A percentile compares a stretch with the other conserved stretches of the same genome.
Conservation (phyloP, 208 protist genomes). For the Herpetomonas muscarum region DNA sequence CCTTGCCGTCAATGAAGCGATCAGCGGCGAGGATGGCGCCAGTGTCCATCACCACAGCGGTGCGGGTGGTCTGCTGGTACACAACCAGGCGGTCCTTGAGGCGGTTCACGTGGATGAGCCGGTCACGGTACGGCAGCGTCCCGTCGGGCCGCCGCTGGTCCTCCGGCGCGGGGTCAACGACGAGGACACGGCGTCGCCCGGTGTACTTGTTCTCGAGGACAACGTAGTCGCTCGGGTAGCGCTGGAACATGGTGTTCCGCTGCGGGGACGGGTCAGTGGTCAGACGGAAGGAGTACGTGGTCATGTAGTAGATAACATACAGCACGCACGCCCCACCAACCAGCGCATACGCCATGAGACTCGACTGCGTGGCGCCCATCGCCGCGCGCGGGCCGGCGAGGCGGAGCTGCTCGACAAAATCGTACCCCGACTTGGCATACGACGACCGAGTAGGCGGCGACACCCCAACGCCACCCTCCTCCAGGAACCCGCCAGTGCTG, state of each 20-base stretch:
- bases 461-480: no score
- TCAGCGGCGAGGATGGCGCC: constrained; percentile 31
- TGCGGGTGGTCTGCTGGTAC: constrained; percentile 52
- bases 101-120: constrained; percentile 47
- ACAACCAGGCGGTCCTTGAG: constrained; percentile 55
- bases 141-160: not conserved
- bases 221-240: constrained; percentile 67
- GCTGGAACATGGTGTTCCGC: constrained; percentile 36
- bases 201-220: constrained; percentile 66
- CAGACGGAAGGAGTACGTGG: constrained; percentile 60
- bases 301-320: constrained; percentile 50
- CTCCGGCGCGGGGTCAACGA: constrained; percentile 5
- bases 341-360: constrained; percentile 24
- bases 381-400: constrained; percentile 18
- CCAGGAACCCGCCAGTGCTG: no score
- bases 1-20: constrained; percentile 37
- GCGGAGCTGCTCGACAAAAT: constrained; percentile 50
- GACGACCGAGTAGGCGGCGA: no score
- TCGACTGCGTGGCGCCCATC: constrained; percentile 17
- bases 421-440: constrained; percentile 28
- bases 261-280: constrained; percentile 55
- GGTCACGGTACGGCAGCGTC: constrained; percentile 13
- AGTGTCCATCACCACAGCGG: constrained; percentile 43
- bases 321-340: constrained; percentile 10
- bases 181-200: constrained; percentile 18